These are phyloP conservation scores for Leccinum subatratum DNA, from an alignment of 1,284 basidiomycete genomes.

Conservation along the genomic window DNA sequence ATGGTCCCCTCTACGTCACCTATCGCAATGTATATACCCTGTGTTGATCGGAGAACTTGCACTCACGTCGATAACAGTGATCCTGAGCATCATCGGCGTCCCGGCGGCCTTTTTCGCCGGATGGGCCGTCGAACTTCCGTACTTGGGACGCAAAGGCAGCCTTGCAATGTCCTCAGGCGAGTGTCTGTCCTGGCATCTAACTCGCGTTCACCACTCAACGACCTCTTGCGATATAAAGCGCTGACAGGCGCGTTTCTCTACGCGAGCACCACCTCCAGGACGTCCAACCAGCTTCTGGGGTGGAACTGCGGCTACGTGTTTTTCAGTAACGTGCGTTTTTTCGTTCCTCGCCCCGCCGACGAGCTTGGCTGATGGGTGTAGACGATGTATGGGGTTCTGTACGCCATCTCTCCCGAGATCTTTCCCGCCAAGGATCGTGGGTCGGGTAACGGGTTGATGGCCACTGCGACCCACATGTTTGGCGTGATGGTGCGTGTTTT, in stretches of 20 bases:
- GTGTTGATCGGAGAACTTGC: too few relatives aligned
- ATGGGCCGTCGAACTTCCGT: too few relatives aligned
- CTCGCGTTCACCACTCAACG: slow-evolving; percentile 21
- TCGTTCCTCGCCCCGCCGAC: neutral
- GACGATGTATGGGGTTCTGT: slow-evolving; percentile 73
- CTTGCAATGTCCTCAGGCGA: too few relatives aligned
- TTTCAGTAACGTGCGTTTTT: slow-evolving; percentile 46
- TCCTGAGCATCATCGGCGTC: too few relatives aligned
- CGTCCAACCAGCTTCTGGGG: slow-evolving; percentile 58
- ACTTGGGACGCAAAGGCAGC: too few relatives aligned
- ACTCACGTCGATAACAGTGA: too few relatives aligned
- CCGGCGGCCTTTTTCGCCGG: too few relatives aligned
- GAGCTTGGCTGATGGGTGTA: slow-evolving; percentile 20
- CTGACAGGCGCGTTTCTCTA: slow-evolving; percentile 69
- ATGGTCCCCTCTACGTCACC: slow-evolving; percentile 45
- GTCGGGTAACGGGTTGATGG: slow-evolving; percentile 65
- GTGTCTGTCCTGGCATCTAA: neutral
- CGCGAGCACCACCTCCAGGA: slow-evolving; percentile 61
- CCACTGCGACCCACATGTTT: slow-evolving; percentile 58
- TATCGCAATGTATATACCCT: slow-evolving; percentile 39
- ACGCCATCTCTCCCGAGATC: slow-evolving; percentile 62
- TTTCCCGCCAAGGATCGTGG: slow-evolving; percentile 71
- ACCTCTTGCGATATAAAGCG: slow-evolving; percentile 37
- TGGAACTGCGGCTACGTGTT: slow-evolving; percentile 71
- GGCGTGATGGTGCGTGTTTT: slow-evolving; percentile 49